Percentiles rank a stretch among this genome's conserved stretches.
These are phyloP conservation scores for Solanum infundibuliforme DNA, from an alignment of 257 asterid genomes.

Conservation along the genomic window DNA sequence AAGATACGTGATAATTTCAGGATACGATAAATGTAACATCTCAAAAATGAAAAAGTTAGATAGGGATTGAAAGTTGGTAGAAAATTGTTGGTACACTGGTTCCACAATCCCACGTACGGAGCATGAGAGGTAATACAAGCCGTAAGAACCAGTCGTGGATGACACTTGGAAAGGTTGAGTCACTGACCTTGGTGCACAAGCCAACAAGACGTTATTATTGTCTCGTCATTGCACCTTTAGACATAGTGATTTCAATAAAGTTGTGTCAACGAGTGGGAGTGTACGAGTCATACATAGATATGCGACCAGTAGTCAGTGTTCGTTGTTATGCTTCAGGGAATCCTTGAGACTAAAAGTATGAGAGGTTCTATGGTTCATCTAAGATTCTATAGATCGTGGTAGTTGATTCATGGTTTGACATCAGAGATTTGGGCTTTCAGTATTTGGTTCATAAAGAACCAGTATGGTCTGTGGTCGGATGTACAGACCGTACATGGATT, in stretches of 20 bases:
- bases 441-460: not conserved
- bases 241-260: not conserved
- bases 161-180: not conserved
- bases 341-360: not conserved
- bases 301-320: not conserved
- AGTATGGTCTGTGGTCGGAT: not conserved
- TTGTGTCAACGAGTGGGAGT: not conserved
- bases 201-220: not conserved
- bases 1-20: not conserved
- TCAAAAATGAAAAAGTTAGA: not conserved
- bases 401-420: not conserved
- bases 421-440: not conserved
- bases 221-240: not conserved
- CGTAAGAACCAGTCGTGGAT: not conserved
- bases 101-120: not conserved
- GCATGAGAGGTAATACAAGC: not conserved
- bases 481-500: not conserved
- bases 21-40: not conserved
- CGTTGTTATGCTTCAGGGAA: not conserved
- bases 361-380: not conserved
- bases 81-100: not conserved
- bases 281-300: not conserved
- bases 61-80: not conserved
- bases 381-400: not conserved
- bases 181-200: not conserved